Conservation (phyloP, 1,139 yeast genomes). For the Saccharomycopsis hybrid region DNA sequence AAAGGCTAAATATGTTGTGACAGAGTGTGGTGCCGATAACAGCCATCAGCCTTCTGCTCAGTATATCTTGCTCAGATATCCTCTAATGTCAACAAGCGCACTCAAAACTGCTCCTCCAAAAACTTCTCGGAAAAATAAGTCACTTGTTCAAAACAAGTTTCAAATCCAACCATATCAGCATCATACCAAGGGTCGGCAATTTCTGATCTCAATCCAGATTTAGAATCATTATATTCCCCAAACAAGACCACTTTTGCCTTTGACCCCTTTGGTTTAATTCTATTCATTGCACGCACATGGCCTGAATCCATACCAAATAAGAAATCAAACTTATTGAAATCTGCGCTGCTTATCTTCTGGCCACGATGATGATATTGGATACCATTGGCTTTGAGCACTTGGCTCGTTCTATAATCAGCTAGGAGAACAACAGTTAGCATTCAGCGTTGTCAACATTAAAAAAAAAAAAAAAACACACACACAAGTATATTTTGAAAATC, state of each 20-base stretch:
- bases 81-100: too few species aligned
- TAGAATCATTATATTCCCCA: constrained; percentile 49
- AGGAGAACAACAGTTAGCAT: not conserved
- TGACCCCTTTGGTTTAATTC: constrained; percentile 50
- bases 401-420: constrained; percentile 64
- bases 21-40: too few species aligned
- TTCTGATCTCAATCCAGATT: constrained; percentile 8
- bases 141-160: constrained; percentile 12
- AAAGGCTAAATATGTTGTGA: too few species aligned
- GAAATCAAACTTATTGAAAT: constrained; percentile 71
- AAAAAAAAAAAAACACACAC: too few species aligned
- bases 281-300: constrained; percentile 54
- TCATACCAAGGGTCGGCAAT: constrained; percentile 17
- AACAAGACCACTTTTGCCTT: constrained; percentile 53
- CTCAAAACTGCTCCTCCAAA: constrained; percentile 3
- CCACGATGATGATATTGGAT: constrained; percentile 73
- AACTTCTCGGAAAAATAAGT: constrained; percentile 6
- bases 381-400: constrained; percentile 63
- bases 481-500: too few species aligned
- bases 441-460: too few species aligned
- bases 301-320: constrained; percentile 79
- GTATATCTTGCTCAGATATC: too few species aligned
- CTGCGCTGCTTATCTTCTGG: constrained; percentile 55
- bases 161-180: constrained; percentile 12
- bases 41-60: too few species aligned